These are phyloP conservation scores for Friedmanniomyces simplex DNA, from an alignment of 495 filamentous ascomycete genomes.

Conservation along the genomic window DNA sequence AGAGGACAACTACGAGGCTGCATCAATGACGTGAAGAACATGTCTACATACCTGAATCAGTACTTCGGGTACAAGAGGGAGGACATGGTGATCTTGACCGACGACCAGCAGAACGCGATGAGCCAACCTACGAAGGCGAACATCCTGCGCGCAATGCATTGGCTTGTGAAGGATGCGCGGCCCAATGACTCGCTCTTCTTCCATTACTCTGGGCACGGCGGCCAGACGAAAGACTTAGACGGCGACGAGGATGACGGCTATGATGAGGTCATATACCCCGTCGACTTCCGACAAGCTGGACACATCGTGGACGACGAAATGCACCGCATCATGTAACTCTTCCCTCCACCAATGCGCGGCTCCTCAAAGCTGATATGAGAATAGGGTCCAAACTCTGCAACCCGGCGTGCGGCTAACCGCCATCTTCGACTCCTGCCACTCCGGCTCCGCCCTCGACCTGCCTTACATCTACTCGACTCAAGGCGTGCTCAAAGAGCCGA, in stretches of 20 bases:
- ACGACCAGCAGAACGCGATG: slow-evolving; percentile 95
- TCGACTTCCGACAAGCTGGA: slow-evolving; percentile 80
- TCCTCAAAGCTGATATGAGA: neutral
- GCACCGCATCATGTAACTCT: slow-evolving; percentile 76
- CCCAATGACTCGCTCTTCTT: slow-evolving; percentile 97
- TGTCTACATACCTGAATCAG: slow-evolving; percentile 84
- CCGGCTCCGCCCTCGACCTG: slow-evolving; percentile 87
- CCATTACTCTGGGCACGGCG: slow-evolving; percentile 96
- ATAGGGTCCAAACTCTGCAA: slow-evolving; percentile 57
- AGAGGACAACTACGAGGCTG: slow-evolving; percentile 85
- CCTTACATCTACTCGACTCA: slow-evolving; percentile 92
- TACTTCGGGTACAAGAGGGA: slow-evolving; percentile 89
- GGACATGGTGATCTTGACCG: slow-evolving; percentile 96
- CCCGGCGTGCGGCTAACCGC: slow-evolving; percentile 86
- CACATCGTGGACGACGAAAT: slow-evolving; percentile 98
- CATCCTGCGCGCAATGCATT: slow-evolving; percentile 95
- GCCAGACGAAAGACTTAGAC: slow-evolving; percentile 91
- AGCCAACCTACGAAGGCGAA: slow-evolving; percentile 94
- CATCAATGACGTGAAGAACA: slow-evolving; percentile 97
- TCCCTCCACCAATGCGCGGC: neutral
- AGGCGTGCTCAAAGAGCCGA: slow-evolving; percentile 95
- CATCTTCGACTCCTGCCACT: slow-evolving; percentile 99
- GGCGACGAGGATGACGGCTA: slow-evolving; percentile 93
- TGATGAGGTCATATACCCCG: slow-evolving; percentile 96
- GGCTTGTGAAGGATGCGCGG: slow-evolving; percentile 89